A percentile compares a stretch with the other conserved stretches of the same genome.
Evolutionary conservation across 371 early-diverging fungal species (phyloP).

Genomic region (Apophysomyces trapeziformis): DNA sequence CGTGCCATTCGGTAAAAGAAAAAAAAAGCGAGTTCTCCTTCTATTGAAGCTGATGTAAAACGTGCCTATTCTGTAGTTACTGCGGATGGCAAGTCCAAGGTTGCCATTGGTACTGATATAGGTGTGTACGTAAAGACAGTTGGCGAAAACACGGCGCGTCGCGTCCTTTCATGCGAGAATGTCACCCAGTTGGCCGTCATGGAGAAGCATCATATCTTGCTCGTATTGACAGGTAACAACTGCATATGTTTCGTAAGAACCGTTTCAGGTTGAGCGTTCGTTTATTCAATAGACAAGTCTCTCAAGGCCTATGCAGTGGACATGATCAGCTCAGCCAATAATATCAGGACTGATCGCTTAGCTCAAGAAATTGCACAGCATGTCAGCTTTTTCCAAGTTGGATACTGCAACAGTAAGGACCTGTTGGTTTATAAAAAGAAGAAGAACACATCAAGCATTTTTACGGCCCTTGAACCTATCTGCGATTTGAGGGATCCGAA

Average conservation of each 20-base stretch:
- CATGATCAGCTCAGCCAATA: constrained; percentile 47
- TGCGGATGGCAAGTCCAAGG: constrained; percentile 45
- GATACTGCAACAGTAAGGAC: constrained; percentile 64
- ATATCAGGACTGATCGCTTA: constrained; percentile 45
- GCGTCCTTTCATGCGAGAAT: constrained; percentile 44
- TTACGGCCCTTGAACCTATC: constrained; percentile 46
- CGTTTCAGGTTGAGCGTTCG: not conserved
- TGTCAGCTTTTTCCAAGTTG: constrained; percentile 81
- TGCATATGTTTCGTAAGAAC: not conserved
- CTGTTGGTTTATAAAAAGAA: constrained; percentile 63
- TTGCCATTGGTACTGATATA: constrained; percentile 84
- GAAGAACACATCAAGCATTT: constrained; percentile 52
- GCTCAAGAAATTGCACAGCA: constrained; percentile 65
- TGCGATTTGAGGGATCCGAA: constrained; percentile 48
- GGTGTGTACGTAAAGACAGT: constrained; percentile 73
- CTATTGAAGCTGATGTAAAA: not conserved
- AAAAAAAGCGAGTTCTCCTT: not conserved
- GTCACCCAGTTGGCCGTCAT: constrained; percentile 50
- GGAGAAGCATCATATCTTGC: constrained; percentile 51
- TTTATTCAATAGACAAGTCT: constrained; percentile 54
- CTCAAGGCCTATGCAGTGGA: constrained; percentile 71
- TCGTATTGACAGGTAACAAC: constrained; percentile 47
- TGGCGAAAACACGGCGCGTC: constrained; percentile 29
- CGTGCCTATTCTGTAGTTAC: constrained; percentile 16
- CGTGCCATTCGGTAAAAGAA: constrained; percentile 57